A percentile compares a stretch with the other conserved stretches of the same genome.
These are phyloP conservation scores for Mollisiaceae sp. DNA, from an alignment of 2,329 filamentous ascomycete species.

Conservation along the genomic window DNA sequence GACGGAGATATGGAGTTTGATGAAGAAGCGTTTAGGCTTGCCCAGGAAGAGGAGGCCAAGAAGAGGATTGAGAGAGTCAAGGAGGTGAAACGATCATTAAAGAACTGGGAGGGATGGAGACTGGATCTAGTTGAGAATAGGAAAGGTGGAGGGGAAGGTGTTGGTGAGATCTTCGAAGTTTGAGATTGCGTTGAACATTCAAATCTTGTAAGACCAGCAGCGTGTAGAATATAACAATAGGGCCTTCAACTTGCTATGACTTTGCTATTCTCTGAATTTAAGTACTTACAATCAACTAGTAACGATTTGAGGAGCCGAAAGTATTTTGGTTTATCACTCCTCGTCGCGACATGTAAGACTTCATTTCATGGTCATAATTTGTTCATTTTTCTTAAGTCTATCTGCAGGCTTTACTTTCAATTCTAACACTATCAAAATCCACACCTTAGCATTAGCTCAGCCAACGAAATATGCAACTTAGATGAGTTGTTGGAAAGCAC, in stretches of 20 bases:
- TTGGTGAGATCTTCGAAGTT: conserved; percentile 69
- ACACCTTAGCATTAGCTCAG: not conserved
- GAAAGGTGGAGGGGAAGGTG: conserved; percentile 56
- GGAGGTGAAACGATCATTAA: conserved; percentile 66
- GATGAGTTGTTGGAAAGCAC: conserved; percentile 96
- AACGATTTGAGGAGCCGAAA: too few relatives aligned
- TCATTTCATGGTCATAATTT: conserved; percentile 6
- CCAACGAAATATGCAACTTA: conserved; percentile 53
- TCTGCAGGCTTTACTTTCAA: conserved; percentile 22
- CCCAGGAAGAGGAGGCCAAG: conserved; percentile 66
- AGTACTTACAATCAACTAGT: not conserved
- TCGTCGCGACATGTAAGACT: not conserved
- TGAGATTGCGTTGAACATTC: conserved; percentile 40
- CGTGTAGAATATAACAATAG: not conserved
- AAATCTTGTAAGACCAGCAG: conserved; percentile 2
- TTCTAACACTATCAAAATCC: not conserved
- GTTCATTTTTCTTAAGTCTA: conserved; percentile 28
- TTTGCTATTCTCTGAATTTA: not conserved
- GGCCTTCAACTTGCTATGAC: not conserved
- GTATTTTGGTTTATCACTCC: not conserved
- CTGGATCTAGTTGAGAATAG: conserved; percentile 65
- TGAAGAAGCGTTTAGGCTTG: conserved; percentile 67
- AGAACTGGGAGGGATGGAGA: conserved; percentile 72
- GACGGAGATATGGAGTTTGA: conserved; percentile 67
- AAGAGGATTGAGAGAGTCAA: conserved; percentile 66